Evolutionary conservation across 495 filamentous ascomycete species (phyloP), one percentile per base, ranked within the genome.

Genomic region (Glutinoglossum americanum): DNA sequence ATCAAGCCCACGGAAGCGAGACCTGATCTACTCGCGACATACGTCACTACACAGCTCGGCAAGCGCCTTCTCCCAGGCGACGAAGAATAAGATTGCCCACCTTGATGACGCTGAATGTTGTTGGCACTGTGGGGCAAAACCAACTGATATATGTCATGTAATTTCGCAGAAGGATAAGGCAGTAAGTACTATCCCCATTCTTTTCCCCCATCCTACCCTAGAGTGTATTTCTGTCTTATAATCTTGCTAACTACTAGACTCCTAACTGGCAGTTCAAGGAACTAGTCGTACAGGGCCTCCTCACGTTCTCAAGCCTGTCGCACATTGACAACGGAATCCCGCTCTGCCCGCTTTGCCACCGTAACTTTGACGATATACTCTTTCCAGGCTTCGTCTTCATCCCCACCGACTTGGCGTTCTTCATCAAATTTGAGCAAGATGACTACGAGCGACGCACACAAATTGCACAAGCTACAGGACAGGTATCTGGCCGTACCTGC

Each of bases 51-150:
- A 5, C 41, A 45, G 41, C 41, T 45, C 41, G 19, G n/a, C 41
- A 45, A 45, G 41, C 41, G 3, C 41, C 41, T 45, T 45, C 41
- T 45, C 41, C 41, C 19, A 45, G 41, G 41, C 41, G n/a, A 10
- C 41, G n/a, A 45, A 45, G 41, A 23, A 45, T 45, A 45, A 65
- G 35, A 28, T 66, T 61, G 21, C 62, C 60, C 54, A 65, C 62
- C 54, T 55, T 48, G 33, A 70, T 65, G 11, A 60, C 30, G 19
- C 67, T 66, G 0, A 60, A 61, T 11, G 56, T 45, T 60, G 58
- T 56, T 60, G 58, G 58, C 58, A 57, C 51, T 60, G 58, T 37
- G 51, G 51, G 27, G 58, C 51, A 56, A 26, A 48, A n/a, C 58
- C 58, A 21, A 56, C 37, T 25, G 58, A 60, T 45, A 56, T 57